A percentile compares a stretch with the other conserved stretches of the same genome.
Conservation (phyloP, 2,329 filamentous ascomycete species). For the Teratosphaeria gauchensis region DNA sequence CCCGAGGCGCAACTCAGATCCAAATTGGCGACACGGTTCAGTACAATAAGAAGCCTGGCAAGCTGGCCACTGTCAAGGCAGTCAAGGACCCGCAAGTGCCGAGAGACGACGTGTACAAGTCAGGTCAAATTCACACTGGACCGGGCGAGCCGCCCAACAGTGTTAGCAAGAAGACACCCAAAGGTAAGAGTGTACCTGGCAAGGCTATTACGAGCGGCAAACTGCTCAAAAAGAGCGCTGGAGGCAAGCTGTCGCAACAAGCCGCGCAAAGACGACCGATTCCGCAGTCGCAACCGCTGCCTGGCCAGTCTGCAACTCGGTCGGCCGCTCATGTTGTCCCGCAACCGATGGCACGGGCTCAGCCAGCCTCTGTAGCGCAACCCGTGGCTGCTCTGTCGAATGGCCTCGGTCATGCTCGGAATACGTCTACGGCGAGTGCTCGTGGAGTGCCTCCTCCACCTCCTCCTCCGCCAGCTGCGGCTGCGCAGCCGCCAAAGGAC, state of each 20-base stretch:
- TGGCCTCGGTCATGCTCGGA: conserved; percentile 33
- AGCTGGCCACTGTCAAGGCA: conserved; percentile 79
- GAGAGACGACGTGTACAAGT: conserved; percentile 82
- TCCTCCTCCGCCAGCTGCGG: conserved; percentile 56
- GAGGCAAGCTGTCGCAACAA: conserved; percentile 59
- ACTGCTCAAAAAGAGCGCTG: conserved; percentile 65
- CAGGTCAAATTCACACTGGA: conserved; percentile 76
- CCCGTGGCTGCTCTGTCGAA: conserved; percentile 35
- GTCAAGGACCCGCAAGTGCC: conserved; percentile 71
- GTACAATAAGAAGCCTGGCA: conserved; percentile 96
- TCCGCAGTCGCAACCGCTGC: conserved; percentile 35
- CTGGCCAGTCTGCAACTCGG: conserved; percentile 14
- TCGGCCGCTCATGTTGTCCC: conserved; percentile 20
- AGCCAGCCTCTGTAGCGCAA: conserved; percentile 16
- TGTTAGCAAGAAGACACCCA: conserved; percentile 72
- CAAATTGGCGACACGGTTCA: conserved; percentile 79
- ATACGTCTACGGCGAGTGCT: conserved; percentile 28
- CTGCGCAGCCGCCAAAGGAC: conserved; percentile 53
- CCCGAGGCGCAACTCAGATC: conserved; percentile 71
- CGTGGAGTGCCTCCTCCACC: conserved; percentile 41
- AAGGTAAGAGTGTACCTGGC: conserved; percentile 73
- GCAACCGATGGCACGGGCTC: conserved; percentile 19
- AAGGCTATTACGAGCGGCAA: conserved; percentile 90
- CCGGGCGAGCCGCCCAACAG: conserved; percentile 77
- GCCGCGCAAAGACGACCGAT: conserved; percentile 38